phyloP scores from a whole-genome alignment of 192 early-diverging fungal genomes.

The Obelidium mucronatum region DNA sequence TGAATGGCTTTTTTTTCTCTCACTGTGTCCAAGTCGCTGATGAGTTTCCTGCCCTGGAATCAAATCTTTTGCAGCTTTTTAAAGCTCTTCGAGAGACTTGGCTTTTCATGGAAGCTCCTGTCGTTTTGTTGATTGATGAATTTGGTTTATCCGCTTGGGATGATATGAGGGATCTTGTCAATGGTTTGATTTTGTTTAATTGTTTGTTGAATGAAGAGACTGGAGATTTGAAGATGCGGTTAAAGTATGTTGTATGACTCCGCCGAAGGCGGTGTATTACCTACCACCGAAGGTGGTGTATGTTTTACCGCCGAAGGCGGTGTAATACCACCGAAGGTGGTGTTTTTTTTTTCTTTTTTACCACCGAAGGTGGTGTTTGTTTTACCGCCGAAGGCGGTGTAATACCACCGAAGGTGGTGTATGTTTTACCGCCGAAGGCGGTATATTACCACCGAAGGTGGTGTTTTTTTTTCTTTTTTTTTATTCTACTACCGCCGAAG shows the following conservation, averaged over 20 bases:
- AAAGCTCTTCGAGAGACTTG: slow-evolving; percentile 1
- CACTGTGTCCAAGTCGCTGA: background rate
- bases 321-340: too few species aligned
- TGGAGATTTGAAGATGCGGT: slow-evolving; percentile 1
- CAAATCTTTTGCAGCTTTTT: background rate
- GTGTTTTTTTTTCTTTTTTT: too few species aligned
- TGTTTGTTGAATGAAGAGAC: background rate
- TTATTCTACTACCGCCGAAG: too few species aligned
- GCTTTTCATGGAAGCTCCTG: background rate
- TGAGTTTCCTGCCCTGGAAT: background rate
- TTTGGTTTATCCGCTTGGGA: background rate
- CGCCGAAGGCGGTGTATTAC: too few species aligned
- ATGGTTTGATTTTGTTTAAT: background rate
- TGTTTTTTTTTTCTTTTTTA: too few species aligned
- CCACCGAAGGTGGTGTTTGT: too few species aligned
- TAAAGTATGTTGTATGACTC: slow-evolving; percentile 10
- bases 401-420: too few species aligned
- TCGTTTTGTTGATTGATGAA: background rate
- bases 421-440: too few species aligned
- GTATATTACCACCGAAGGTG: too few species aligned
- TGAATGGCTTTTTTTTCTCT: background rate
- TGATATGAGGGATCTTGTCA: background rate
- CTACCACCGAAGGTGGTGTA: too few species aligned
- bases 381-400: too few species aligned
- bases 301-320: too few species aligned